Evolutionary conservation across 176 grass and related monocot genomes (phyloP).

Genomic region (Triticum timopheevii): DNA sequence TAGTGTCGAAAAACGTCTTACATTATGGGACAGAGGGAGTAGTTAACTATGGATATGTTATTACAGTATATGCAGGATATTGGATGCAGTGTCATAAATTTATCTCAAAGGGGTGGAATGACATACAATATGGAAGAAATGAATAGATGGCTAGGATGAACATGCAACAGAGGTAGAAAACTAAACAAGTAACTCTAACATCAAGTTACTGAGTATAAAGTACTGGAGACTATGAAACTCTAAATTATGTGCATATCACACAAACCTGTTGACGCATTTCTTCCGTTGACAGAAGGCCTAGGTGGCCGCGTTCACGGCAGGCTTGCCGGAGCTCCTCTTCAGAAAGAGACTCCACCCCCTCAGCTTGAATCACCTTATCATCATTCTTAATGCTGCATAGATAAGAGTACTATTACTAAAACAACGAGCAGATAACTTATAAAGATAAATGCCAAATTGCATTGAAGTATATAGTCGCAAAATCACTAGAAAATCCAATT

Average conservation of each 20-base stretch:
- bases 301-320: slow-evolving; percentile 80
- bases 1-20: too few species aligned
- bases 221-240: slow-evolving; percentile 4
- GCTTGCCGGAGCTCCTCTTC: slow-evolving; percentile 97
- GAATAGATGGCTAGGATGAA: not conserved
- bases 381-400: slow-evolving; percentile 91
- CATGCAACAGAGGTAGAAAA: not conserved
- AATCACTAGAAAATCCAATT: slow-evolving; percentile 9
- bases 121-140: not conserved
- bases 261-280: slow-evolving; percentile 94
- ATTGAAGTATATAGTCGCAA: not conserved
- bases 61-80: not conserved
- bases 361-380: slow-evolving; percentile 94
- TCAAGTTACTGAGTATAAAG: not conserved
- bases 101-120: not conserved
- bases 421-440: not conserved
- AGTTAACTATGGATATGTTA: not conserved
- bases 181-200: not conserved
- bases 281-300: slow-evolving; percentile 89
- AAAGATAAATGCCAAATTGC: slow-evolving; percentile 4
- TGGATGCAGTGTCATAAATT: not conserved
- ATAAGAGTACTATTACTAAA: slow-evolving; percentile 20
- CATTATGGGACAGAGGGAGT: too few species aligned
- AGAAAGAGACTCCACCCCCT: slow-evolving; percentile 95
- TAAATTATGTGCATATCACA: slow-evolving; percentile 23